Evolutionary conservation across 306 rosid genomes (phyloP), one percentile per base, ranked within the genome.

Genomic region (Lathyrus sativus): DNA sequence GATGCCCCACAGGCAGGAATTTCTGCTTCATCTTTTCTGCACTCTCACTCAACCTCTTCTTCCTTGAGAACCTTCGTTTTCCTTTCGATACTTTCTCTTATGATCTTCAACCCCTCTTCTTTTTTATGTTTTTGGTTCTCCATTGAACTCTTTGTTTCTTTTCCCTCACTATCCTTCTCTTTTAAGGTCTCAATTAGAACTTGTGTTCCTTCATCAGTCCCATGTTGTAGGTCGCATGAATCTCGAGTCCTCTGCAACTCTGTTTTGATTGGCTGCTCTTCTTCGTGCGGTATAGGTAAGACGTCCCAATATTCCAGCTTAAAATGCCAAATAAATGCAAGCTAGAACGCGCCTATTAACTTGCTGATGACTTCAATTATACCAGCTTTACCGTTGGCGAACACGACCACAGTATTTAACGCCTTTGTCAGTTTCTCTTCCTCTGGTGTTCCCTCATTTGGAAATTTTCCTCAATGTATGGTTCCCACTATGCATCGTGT

Each of bases 121-220:
- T 46, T 51, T 56, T 41, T 56, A 38, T 17, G 6, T 56, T 56
- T 56, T 56, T 2, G 2, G 62, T 28, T 56, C 39, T 29, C 7
- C 10, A 56, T 28, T 0, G 60, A 3, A 24, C 14, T 14, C 12
- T n/a, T n/a, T n/a, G 6, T 54, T 54, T 54, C 60, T 54, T 54
- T 54, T 54, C 60, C 60, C 11, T 54, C 60, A 54, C 24, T 54
- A 10, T 54, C 14, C 37, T 24, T 54, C 60, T 54, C 37, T 24
- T 54, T 14, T 54, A 54, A 14, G 11, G 5, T 54, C 9, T 24
- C 17, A 54, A 54, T 24, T 24, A 6, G 35, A 24, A 53, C 35
- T 24, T 24, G 59, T 24, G 11, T 53, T 19, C 35, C 59, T 22
- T 53, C 14, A 28, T 17, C 10, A 51, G 58, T 51, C 58, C 5